Conservation (phyloP, 345 rosid genomes). For the Nasturtium officinale region DNA sequence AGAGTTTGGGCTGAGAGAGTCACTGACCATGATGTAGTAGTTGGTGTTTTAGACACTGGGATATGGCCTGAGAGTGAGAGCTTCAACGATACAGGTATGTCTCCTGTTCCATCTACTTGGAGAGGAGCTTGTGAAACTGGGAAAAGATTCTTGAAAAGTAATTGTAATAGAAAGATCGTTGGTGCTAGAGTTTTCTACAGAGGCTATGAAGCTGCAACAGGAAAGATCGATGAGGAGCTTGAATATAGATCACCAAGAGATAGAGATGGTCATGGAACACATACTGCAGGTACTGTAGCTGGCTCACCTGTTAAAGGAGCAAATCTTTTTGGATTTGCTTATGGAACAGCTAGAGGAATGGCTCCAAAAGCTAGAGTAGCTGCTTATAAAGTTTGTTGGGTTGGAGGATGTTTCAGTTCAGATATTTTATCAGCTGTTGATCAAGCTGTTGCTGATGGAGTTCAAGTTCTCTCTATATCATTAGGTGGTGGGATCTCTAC, state of each 20-base stretch:
- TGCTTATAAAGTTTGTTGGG: conserved; percentile 79
- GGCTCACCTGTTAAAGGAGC: conserved; percentile 67
- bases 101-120: conserved; percentile 65
- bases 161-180: conserved; percentile 71
- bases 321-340: conserved; percentile 67
- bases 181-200: conserved; percentile 66
- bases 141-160: conserved; percentile 48
- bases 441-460: conserved; percentile 77
- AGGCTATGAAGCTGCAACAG: conserved; percentile 70
- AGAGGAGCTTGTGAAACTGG: conserved; percentile 73
- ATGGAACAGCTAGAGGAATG: conserved; percentile 81
- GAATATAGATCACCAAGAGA: conserved; percentile 82
- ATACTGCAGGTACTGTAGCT: conserved; percentile 78
- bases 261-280: conserved; percentile 81
- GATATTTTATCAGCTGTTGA: conserved; percentile 79
- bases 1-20: conserved; percentile 53
- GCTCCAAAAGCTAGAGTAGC: conserved; percentile 77
- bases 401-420: conserved; percentile 70
- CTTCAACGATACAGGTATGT: conserved; percentile 64
- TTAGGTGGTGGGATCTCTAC: conserved; percentile 79
- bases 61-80: conserved; percentile 81
- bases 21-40: conserved; percentile 68
- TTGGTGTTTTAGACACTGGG: conserved; percentile 78
- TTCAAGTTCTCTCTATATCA: conserved; percentile 68
- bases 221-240: conserved; percentile 54